Evolutionary conservation across 352 stramenopile genomes (phyloP), one percentile per base, ranked within the genome.

Genomic region (Phytophthora ohioensis): DNA sequence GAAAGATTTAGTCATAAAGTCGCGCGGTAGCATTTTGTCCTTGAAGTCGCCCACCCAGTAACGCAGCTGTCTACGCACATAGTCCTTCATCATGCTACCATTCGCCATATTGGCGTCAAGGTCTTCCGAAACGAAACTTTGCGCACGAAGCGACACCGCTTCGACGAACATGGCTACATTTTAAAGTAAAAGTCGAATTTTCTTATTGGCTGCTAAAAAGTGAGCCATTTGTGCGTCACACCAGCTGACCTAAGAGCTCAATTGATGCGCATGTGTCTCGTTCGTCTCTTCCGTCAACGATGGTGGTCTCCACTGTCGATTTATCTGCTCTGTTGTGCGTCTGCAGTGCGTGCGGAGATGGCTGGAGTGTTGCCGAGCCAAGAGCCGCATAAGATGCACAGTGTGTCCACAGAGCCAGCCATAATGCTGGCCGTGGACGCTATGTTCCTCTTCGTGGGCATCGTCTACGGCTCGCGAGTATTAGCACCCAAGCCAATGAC

Each of bases 41-140:
- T 75, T 81, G 61, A 89, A 90, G 63, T 78, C 79, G 12, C 90
- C 81, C 64, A 89, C 62, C 85, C 83, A 91, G 72, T 90, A 84
- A 42, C 70, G 76, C 47, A 92, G 79, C 64, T 92, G 82, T 47
- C 79, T 81, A 49, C 81, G 81, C 12, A 92, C 64, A 57, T 90
- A 89, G 64, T 92, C 84, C 73, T 92, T 92, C 81, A 92, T 90
- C 42, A 77, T 74, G 38, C 63, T 80, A 32, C 38, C 48, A 2
- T 53, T 54, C 58, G 72, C 57, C 66, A 81, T 81, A 31, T 1
- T 57, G 30, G 21, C 36, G 3, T 41, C 27, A 46, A 38, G 5
- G 27, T 34, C 27, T 21, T 12, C 34, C 30, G 21, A 56, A 56
- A 58, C 54, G 63, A n/a, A 66, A 72, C 42, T 67, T 27, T 27